These are phyloP conservation scores for Aureobasidium sp. DNA, from an alignment of 2,329 filamentous ascomycete species.

Conservation along the genomic window DNA sequence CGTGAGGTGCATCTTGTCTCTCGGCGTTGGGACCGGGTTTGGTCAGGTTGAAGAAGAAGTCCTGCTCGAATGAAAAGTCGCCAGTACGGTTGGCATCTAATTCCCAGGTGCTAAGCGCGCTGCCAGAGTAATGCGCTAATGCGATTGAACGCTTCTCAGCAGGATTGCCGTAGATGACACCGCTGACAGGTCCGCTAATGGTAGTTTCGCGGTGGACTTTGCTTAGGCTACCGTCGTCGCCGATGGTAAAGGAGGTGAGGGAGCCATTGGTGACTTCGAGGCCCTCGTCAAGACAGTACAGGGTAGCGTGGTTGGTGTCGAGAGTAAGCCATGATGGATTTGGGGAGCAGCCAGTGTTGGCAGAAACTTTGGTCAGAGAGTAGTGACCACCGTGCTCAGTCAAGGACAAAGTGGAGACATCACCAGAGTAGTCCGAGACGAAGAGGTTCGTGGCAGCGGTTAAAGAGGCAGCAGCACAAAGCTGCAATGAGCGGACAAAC, in stretches of 20 bases:
- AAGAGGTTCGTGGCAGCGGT: conserved; percentile 33
- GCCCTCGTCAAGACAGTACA: conserved; percentile 58
- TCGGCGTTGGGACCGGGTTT: conserved; percentile 25
- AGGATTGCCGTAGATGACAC: conserved; percentile 33
- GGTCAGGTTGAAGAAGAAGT: conserved; percentile 25
- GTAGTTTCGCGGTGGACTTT: conserved; percentile 29
- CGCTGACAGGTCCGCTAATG: conserved; percentile 35
- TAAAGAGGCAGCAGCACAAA: conserved; percentile 14
- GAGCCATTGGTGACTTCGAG: conserved; percentile 42
- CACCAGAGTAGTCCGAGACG: conserved; percentile 39
- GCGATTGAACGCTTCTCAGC: conserved; percentile 32
- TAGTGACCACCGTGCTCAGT: conserved; percentile 25
- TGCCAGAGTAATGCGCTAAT: conserved; percentile 36
- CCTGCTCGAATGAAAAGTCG: conserved; percentile 33
- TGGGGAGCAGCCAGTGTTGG: conserved; percentile 43
- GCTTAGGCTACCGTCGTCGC: conserved; percentile 33
- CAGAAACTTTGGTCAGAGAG: conserved; percentile 39
- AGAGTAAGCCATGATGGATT: conserved; percentile 57
- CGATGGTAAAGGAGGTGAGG: conserved; percentile 36
- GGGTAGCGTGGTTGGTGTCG: conserved; percentile 40
- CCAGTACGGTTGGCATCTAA: conserved; percentile 46
- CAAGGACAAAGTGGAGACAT: conserved; percentile 35
- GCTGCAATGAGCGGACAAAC: conserved; percentile 4
- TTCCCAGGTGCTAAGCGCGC: conserved; percentile 32
- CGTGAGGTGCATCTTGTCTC: conserved; percentile 30